Base-by-base conservation (phyloP, 495 filamentous ascomycete species). In the Clohesyomyces aquaticus region DNA sequence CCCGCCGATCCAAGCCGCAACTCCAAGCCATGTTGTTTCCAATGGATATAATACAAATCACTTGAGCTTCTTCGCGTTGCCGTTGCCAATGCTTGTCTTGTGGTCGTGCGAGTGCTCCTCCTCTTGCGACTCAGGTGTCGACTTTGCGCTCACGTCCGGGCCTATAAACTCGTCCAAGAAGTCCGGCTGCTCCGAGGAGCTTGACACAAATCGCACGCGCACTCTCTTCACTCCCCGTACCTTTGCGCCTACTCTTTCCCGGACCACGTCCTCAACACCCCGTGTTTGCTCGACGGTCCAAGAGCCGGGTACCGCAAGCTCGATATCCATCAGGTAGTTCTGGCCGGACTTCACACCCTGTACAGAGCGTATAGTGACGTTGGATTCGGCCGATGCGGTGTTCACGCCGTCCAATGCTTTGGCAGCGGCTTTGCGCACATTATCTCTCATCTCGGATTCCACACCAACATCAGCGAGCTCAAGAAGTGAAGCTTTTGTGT, bases 311-410 rank as follows among this genome's bases (percentile, higher is more conserved):
- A 93, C 88, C 22, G 85, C 89, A 43, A 97, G 73, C 70, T 94
- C 90, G 26, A 98, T 65, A 67, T 97, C 93, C 70, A 96, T 85
- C 3, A 96, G 78, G 62, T 94, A 96, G 74, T 96, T 98, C 76
- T 96, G 94, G 26, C 94, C 94, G 1, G 88, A 89, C 73, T 98
- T 98, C 71, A 96, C 81, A 55, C 94, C 94, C 45, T 89, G 87
- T 2, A 98, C 83, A 27, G 89, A 87, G 14, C 85, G 80, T 25
- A 91, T 68, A 65, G 88, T 82, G 16, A 92, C 80, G 64, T 82
- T 71, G 18, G 78, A 69, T 10, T 77, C 76, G 21, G 78, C 72
- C 16, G 67, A 74, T 18, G 59, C 53, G 10, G 53, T 61, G 23
- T 63, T 56, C 4, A 74, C 63, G 19, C 82, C 65, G 4, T 70